phyloP scores from a whole-genome alignment of 2,329 filamentous ascomycete species.

The Dendrostoma leiphaemia region DNA sequence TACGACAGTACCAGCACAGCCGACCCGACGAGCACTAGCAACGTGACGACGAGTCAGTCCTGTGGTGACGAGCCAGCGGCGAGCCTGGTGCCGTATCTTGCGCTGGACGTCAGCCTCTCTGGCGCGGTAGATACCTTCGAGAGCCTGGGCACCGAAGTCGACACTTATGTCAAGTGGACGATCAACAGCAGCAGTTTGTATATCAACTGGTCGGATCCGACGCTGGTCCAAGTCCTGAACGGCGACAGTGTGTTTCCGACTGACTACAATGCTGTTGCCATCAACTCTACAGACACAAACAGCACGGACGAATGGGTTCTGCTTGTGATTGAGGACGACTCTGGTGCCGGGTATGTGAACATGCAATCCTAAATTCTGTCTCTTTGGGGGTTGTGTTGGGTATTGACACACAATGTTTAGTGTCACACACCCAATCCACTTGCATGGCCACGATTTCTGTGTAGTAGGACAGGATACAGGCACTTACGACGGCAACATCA shows the following conservation, averaged over 20 bases:
- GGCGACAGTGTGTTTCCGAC: constrained; percentile 10
- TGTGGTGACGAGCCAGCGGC: constrained; percentile 25
- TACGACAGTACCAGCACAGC: too few relatives aligned
- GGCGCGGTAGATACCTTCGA: constrained; percentile 8
- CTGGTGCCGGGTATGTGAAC: constrained; percentile 9
- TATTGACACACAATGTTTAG: too few relatives aligned
- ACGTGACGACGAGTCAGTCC: background rate
- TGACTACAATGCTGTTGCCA: constrained; percentile 18
- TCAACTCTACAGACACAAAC: background rate
- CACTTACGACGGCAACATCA: constrained; percentile 17
- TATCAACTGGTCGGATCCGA: constrained; percentile 24
- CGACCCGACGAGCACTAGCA: constrained; percentile 11
- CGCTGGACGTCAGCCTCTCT: constrained; percentile 19
- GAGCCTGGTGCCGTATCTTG: constrained; percentile 25
- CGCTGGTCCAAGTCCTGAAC: constrained; percentile 12
- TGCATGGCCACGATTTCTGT: constrained; percentile 51
- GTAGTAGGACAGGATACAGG: constrained; percentile 33
- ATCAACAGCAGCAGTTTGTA: constrained; percentile 22
- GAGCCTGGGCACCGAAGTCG: background rate
- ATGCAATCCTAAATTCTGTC: too few relatives aligned
- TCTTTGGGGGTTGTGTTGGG: too few relatives aligned
- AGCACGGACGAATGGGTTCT: constrained; percentile 23
- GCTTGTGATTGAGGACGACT: constrained; percentile 27
- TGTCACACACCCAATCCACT: too few relatives aligned
- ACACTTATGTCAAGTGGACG: constrained; percentile 23